phyloP scores from a whole-genome alignment of 2,329 filamentous ascomycete species.

The Grosmannia clavigera region DNA sequence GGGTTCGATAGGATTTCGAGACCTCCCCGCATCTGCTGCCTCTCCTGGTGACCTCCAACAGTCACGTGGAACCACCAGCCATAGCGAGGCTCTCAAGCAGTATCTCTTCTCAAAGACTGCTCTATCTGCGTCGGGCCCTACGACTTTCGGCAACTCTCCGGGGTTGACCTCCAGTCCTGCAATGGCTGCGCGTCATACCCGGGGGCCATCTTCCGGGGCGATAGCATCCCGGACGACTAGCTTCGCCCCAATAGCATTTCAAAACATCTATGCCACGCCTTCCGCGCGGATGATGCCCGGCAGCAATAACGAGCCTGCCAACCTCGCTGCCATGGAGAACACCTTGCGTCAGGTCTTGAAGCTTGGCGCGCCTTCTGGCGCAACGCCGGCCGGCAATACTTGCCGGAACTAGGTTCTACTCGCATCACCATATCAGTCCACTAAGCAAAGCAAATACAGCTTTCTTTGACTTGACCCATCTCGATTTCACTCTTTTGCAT shows the following conservation, averaged over 20 bases:
- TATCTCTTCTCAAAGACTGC: conserved; percentile 34
- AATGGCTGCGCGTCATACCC: neutral
- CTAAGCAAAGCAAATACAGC: neutral
- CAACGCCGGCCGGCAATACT: neutral
- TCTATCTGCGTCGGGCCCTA: neutral
- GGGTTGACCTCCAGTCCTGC: neutral
- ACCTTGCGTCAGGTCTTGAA: conserved; percentile 42
- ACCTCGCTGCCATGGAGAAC: conserved; percentile 39
- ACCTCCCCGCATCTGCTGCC: conserved; percentile 1
- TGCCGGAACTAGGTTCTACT: neutral
- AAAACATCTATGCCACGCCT: conserved; percentile 7
- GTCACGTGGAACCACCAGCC: conserved; percentile 17
- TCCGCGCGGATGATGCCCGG: conserved; percentile 4
- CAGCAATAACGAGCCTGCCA: conserved; percentile 14
- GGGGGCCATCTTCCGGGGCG: neutral
- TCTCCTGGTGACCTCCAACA: neutral
- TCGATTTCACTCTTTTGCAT: neutral
- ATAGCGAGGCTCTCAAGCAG: conserved; percentile 41
- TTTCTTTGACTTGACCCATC: neutral
- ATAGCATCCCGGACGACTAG: neutral
- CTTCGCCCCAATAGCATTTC: neutral
- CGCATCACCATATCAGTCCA: neutral
- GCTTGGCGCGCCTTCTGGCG: conserved; percentile 11
- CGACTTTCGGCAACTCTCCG: neutral
- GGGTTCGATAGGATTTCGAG: neutral